These are phyloP conservation scores for Piper betle DNA, from an alignment of 164 flowering plant species.

Conservation along the genomic window DNA sequence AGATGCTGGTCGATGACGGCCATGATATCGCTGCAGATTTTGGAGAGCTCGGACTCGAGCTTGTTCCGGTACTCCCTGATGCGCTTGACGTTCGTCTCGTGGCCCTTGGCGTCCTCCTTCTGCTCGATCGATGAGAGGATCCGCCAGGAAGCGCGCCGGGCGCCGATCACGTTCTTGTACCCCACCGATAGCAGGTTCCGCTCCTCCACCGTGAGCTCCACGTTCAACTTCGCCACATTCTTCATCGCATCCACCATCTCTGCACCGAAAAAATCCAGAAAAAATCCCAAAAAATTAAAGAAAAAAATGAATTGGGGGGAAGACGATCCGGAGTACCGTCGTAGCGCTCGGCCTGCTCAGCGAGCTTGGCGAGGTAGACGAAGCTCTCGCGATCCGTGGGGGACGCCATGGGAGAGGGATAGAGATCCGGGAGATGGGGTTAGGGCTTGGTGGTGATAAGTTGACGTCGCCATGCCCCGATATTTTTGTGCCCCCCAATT, in stretches of 20 bases:
- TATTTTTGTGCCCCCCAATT: no score
- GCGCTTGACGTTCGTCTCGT: conserved; percentile 37
- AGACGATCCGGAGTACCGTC: conserved; percentile 11
- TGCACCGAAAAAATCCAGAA: conserved; percentile 7
- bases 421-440: no score
- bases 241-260: conserved; percentile 67
- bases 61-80: conserved; percentile 47
- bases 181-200: conserved; percentile 55
- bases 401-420: conserved; percentile 7
- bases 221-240: conserved; percentile 40
- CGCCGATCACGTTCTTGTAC: conserved; percentile 55
- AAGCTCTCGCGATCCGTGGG: conserved; percentile 13
- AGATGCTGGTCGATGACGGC: conserved; percentile 57
- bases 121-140: conserved; percentile 56
- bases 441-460: no score
- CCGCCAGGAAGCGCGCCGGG: conserved; percentile 61
- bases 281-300: not conserved
- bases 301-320: not conserved
- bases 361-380: conserved; percentile 20
- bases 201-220: conserved; percentile 52
- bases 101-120: conserved; percentile 51
- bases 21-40: conserved; percentile 44
- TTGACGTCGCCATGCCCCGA: no score
- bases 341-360: conserved; percentile 22
- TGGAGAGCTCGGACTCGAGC: conserved; percentile 41